Conservation (phyloP, 2,329 filamentous ascomycete species). For the Aspergillus udagawae region DNA sequence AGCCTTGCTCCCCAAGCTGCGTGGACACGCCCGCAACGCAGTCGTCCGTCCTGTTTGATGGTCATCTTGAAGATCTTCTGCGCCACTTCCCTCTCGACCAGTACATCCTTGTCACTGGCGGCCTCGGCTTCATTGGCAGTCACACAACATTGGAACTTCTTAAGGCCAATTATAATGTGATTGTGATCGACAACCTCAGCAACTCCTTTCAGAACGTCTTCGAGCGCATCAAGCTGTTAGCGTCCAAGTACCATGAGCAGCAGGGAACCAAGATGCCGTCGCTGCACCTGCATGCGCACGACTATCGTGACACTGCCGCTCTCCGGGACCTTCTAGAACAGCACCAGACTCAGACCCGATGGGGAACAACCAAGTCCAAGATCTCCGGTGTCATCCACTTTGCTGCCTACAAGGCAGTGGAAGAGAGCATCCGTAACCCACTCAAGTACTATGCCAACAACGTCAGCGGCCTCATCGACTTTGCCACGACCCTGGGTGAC, state of each 20-base stretch:
- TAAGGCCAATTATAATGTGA: constrained; percentile 39
- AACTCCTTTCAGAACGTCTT: constrained; percentile 37
- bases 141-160: constrained; percentile 41
- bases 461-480: constrained; percentile 59
- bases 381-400: constrained; percentile 67
- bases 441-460: constrained; percentile 67
- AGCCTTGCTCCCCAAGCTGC: constrained; percentile 25
- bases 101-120: constrained; percentile 43
- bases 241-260: constrained; percentile 33
- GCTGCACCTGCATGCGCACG: constrained; percentile 45
- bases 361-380: constrained; percentile 41
- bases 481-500: constrained; percentile 54
- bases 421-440: constrained; percentile 58
- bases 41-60: constrained; percentile 44
- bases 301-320: constrained; percentile 44
- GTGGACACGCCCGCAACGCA: constrained; percentile 45
- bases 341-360: constrained; percentile 34
- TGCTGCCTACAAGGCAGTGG: constrained; percentile 63
- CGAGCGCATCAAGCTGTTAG: constrained; percentile 31
- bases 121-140: constrained; percentile 41
- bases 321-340: constrained; percentile 43
- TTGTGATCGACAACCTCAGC: constrained; percentile 41
- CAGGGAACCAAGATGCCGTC: constrained; percentile 41
- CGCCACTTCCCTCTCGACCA: constrained; percentile 35
- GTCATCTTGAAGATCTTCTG: constrained; percentile 40